Evolutionary conservation across 331 rosid genomes (phyloP).

Genomic region (Stylosanthes scabra): DNA sequence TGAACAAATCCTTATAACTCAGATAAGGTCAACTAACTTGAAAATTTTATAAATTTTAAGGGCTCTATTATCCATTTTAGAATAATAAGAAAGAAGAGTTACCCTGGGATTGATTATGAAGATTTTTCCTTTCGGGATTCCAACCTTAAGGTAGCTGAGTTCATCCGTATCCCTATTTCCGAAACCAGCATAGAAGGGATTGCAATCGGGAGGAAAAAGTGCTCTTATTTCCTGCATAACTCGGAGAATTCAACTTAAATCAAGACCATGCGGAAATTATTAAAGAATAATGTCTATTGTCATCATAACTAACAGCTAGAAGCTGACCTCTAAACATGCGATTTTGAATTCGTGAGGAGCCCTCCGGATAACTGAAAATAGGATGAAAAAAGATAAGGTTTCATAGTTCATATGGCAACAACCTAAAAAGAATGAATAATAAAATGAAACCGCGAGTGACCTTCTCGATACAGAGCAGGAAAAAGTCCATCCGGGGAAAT

Average conservation of each 20-base stretch:
- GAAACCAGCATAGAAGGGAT: conserved; percentile 99
- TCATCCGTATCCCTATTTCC: conserved; percentile 97
- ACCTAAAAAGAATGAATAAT: background rate
- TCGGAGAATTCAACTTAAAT: conserved; percentile 31
- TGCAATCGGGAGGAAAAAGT: conserved; percentile 87
- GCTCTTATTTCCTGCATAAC: conserved; percentile 77
- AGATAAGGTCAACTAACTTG: background rate
- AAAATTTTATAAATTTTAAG: too few relatives aligned
- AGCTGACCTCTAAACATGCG: conserved; percentile 88
- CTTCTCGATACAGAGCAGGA: conserved; percentile 95
- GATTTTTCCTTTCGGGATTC: conserved; percentile 89
- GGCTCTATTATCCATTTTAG: background rate
- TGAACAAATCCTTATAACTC: background rate
- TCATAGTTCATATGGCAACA: conserved; percentile 28
- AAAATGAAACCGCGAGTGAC: conserved; percentile 46
- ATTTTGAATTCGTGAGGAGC: conserved; percentile 99
- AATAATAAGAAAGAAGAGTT: conserved; percentile 30
- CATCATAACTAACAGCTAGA: conserved; percentile 30
- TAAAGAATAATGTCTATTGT: conserved; percentile 2
- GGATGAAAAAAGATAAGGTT: conserved; percentile 18
- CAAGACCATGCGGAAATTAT: conserved; percentile 12
- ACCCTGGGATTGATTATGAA: conserved; percentile 95
- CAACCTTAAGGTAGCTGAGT: conserved; percentile 90
- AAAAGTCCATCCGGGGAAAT: conserved; percentile 97
- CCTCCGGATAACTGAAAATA: conserved; percentile 83